Evolutionary conservation across 805 yeast genomes (phyloP), one percentile per base, ranked within the genome.

Genomic region (Saccharomycopsis microspora): DNA sequence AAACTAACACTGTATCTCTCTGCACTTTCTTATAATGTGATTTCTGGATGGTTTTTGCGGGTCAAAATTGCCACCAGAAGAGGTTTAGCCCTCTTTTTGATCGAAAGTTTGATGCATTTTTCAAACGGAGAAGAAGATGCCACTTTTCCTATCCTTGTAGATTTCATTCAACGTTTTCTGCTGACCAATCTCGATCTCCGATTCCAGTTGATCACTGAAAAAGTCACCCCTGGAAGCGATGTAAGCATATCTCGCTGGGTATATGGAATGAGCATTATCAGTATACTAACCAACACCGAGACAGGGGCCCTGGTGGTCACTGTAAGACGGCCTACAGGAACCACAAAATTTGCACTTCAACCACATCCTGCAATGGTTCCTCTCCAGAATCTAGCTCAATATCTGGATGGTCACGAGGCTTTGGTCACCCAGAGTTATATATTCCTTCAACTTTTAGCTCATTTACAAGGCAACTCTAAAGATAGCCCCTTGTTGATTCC

Each of bases 11-110:
- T 75, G 44, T 86, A 84, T 58, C 65, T 82, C 32, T 64, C 75
- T 30, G 67, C 78, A 1, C 64, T 82, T 42, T 83, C 95, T 0
- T 84, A 81, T 58, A 72, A 70, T 43, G 83, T 85, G 3, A 75
- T 87, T 30, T 67, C 82, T 1, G 70, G 73, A 40, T 84, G 94
- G 89, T 85, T 80, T 54, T 63, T 85, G 55, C 75, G 80, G 48
- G 72, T 86, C 59, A 70, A 71, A 11, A 51, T 80, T 50, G 64
- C 63, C n/a, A 80, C 79, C 43, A 69, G 95, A 40, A 70, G 71
- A 44, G 68, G 70, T 36, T 56, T 85, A 36, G 75, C 83, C 1
- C 72, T 85, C 2, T 87, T 76, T 56, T 69, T 87, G 8, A 69
- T 78, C 37, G 72, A 76, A 48, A 78, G 76, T 52, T 32, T 52